Conservation (phyloP, 495 filamentous ascomycete genomes). For the Penicillium odoratum region DNA sequence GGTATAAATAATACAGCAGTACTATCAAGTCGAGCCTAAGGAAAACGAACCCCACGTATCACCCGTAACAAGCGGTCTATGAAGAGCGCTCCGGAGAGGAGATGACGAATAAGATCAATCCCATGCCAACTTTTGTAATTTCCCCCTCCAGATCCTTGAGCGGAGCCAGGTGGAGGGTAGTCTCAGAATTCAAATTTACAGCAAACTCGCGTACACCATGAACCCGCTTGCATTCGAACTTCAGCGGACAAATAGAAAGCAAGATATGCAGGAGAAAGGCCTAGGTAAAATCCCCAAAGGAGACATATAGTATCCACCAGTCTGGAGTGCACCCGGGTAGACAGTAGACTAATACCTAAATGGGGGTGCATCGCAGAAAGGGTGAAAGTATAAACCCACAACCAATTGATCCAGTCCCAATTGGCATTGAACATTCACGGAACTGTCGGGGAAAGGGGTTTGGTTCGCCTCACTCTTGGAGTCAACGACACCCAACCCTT, state of each 20-base stretch:
- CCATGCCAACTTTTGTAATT: slow-evolving; percentile 8
- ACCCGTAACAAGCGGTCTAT: not conserved
- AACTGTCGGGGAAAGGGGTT: slow-evolving; percentile 21
- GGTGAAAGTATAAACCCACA: not conserved
- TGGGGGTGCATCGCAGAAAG: slow-evolving; percentile 1
- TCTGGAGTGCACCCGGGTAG: not conserved
- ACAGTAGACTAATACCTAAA: not conserved
- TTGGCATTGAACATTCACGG: slow-evolving; percentile 22
- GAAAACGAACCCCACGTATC: not conserved
- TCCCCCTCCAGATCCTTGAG: slow-evolving; percentile 7
- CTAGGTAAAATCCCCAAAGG: not conserved
- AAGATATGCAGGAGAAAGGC: not conserved
- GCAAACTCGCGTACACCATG: slow-evolving; percentile 7
- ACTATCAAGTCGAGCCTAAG: not conserved
- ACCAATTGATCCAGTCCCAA: slow-evolving; percentile 8
- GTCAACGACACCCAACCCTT: slow-evolving; percentile 39
- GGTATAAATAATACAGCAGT: slow-evolving; percentile 10
- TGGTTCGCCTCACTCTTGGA: slow-evolving; percentile 45
- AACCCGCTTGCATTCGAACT: not conserved
- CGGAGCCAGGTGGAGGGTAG: slow-evolving; percentile 12
- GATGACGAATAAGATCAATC: slow-evolving; percentile 18
- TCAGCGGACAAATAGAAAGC: slow-evolving; percentile 10
- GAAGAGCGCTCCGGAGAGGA: not conserved
- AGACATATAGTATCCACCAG: not conserved
- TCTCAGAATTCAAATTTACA: slow-evolving; percentile 10